Evolutionary conservation across 1,139 yeast genomes (phyloP).

Genomic region (Candida glucosophila): DNA sequence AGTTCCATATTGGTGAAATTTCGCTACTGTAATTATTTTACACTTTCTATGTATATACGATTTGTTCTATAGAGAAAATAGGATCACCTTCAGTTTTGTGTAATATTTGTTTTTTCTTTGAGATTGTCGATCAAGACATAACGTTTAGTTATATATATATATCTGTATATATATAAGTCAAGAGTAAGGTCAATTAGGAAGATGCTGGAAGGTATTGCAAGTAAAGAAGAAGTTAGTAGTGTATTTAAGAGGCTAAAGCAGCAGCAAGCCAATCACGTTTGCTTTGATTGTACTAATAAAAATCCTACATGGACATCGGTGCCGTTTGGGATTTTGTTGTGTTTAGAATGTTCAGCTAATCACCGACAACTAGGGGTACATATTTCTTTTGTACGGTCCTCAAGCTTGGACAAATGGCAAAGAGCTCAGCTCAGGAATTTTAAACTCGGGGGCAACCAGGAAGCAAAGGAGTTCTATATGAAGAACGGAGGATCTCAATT

Average conservation of each 20-base stretch:
- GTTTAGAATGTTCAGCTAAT: slow-evolving; percentile 42
- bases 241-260: slow-evolving; percentile 53
- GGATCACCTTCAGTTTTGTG: no score
- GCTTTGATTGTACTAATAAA: slow-evolving; percentile 55
- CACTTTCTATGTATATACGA: no score
- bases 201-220: slow-evolving; percentile 48
- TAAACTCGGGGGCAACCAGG: slow-evolving; percentile 87
- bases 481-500: slow-evolving; percentile 79
- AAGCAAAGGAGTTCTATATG: slow-evolving; percentile 71
- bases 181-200: no score
- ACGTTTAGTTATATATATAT: no score
- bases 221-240: slow-evolving; percentile 52
- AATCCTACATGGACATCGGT: slow-evolving; percentile 47
- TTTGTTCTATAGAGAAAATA: no score
- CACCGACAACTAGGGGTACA: slow-evolving; percentile 45
- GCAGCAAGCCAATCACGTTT: slow-evolving; percentile 69
- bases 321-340: slow-evolving; percentile 40
- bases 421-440: slow-evolving; percentile 80
- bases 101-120: no score
- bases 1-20: no score
- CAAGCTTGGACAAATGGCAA: slow-evolving; percentile 87
- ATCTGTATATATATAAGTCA: no score
- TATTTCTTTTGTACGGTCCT: slow-evolving; percentile 65
- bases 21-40: no score
- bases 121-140: no score